phyloP scores from a whole-genome alignment of 192 early-diverging fungal genomes.

The Backusella luteola region DNA sequence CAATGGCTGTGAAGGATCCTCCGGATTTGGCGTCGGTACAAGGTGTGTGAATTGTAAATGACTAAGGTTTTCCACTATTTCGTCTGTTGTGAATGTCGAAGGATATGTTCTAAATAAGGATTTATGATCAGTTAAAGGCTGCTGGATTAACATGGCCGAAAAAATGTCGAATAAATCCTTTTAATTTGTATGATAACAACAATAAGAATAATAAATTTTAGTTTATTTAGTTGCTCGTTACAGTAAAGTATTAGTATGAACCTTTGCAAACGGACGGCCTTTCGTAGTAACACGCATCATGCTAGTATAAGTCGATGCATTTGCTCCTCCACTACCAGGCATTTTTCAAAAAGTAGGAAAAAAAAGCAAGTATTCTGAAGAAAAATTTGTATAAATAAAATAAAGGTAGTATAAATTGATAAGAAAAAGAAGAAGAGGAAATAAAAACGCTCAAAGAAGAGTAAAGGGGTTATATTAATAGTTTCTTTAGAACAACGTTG shows the following conservation, averaged over 20 bases:
- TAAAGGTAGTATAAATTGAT: background rate
- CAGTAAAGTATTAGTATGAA: slow-evolving; percentile 14
- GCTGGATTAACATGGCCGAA: slow-evolving; percentile 48
- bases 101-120: slow-evolving; percentile 49
- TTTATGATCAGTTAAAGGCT: slow-evolving; percentile 49
- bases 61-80: slow-evolving; percentile 44
- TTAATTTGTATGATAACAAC: background rate
- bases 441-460: background rate
- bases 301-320: slow-evolving; percentile 29
- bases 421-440: background rate
- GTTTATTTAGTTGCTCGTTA: background rate
- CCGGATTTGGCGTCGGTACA: slow-evolving; percentile 44
- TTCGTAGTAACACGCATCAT: slow-evolving; percentile 52
- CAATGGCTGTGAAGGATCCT: slow-evolving; percentile 41
- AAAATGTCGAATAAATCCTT: slow-evolving; percentile 58
- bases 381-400: background rate
- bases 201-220: background rate
- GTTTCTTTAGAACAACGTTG: background rate
- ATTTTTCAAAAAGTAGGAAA: background rate
- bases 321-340: background rate
- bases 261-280: slow-evolving; percentile 57
- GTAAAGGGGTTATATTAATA: slow-evolving; percentile 3
- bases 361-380: background rate
- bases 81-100: slow-evolving; percentile 54
- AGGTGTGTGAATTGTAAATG: slow-evolving; percentile 50